Conservation (phyloP, 768 basidiomycete species). For the Leccinum pellstonianum region DNA sequence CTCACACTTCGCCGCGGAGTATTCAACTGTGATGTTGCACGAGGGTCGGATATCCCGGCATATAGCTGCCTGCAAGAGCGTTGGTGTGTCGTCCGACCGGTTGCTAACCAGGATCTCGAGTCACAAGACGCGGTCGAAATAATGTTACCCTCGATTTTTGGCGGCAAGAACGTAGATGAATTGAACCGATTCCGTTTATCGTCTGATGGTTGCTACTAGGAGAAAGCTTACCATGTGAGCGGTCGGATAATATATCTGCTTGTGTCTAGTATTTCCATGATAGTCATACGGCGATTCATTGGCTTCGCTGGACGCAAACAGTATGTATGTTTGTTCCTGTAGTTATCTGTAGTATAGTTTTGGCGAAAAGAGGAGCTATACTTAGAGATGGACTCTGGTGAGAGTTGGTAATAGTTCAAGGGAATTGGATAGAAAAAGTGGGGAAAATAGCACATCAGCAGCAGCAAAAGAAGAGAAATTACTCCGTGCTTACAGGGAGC, state of each 20-base stretch:
- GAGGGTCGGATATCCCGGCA: not conserved
- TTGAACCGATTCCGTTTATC: not conserved
- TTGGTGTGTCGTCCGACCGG: not conserved
- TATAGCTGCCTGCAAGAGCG: too few species aligned
- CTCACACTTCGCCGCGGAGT: not conserved
- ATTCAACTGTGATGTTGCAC: not conserved
- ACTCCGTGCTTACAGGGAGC: constrained; percentile 5
- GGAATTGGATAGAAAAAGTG: not conserved
- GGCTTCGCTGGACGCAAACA: not conserved
- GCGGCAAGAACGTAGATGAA: not conserved
- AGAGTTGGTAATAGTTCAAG: not conserved
- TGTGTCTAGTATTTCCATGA: not conserved
- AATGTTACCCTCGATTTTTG: not conserved
- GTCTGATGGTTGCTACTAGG: not conserved
- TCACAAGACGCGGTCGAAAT: not conserved
- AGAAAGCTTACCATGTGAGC: too few species aligned
- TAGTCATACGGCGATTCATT: too few species aligned
- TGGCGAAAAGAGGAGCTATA: not conserved
- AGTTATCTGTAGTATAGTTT: not conserved
- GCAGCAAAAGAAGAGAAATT: too few species aligned
- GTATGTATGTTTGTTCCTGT: not conserved
- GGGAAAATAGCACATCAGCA: not conserved
- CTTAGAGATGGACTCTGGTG: not conserved
- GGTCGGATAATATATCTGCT: not conserved
- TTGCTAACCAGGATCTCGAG: not conserved